Evolutionary conservation across 177 flowering plant genomes (phyloP), one percentile per base, ranked within the genome.

Genomic region (Vitis hybrid): DNA sequence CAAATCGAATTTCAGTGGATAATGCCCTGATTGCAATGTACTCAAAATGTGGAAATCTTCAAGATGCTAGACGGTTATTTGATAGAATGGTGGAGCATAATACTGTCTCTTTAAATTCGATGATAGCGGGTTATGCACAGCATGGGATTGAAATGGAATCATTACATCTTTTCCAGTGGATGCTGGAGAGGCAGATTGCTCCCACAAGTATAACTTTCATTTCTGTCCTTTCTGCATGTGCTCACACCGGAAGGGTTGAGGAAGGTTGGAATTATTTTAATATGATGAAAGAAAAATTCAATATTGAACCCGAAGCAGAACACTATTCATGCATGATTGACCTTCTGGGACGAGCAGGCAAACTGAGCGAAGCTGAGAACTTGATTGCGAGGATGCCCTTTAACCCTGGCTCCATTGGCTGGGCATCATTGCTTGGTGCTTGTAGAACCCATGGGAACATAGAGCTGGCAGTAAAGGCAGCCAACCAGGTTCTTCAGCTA

Each of bases 321-420:
- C 96, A 92, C 63, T 90, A 87, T 78, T 83, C 92, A 3, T 93
- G 97, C 74, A 86, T 91, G 91, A 83, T 93, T 65, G 98, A 91
- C 78, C 93, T 91, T 65, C 75, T 89, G 19, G 94, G 98, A 18
- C 83, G 97, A 74, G 89, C 91, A 3, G 97, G 98, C 15, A 80
- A 82, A 66, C 73, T 93, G 49, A 75, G 67, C 60, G 94, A 88
- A 77, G 97, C 94, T 4, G 89, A 86, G 77, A 78, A 56, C 60
- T 68, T 93, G 56, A 83, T 88, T 52, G 84, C 80, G 74, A 72
- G 84, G 48, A 88, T 88, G 90, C 93, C 98, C 34, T 86, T 78
- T 60, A 75, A 76, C 65, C 90, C 92, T 17, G 87, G 87, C 15
- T 76, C 81, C 12, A 72, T 84, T 10, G 78, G 74, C 23, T 91